A percentile compares a stretch with the other conserved stretches of the same genome.
phyloP scores from a whole-genome alignment of 441 rosid genomes.

The Erodium moschatum region DNA sequence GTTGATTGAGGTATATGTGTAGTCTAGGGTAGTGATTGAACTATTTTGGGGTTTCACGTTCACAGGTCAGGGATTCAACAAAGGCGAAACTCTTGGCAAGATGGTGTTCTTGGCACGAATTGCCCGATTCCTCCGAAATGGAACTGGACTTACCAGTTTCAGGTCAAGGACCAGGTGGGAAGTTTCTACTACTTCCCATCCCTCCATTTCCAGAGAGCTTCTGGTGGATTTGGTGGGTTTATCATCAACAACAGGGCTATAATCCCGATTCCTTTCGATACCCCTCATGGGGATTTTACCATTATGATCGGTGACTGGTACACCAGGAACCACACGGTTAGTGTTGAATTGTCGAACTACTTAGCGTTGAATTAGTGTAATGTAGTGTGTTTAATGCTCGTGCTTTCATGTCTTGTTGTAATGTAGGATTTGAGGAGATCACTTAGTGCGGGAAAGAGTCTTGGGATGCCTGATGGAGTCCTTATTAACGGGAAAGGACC shows the following conservation, averaged over 20 bases:
- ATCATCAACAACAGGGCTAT: constrained; percentile 69
- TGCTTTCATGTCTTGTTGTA: neutral
- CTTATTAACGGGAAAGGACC: neutral
- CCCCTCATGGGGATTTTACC: constrained; percentile 74
- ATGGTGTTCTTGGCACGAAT: neutral
- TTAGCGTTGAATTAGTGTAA: neutral
- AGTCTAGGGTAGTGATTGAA: neutral
- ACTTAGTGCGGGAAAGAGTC: neutral
- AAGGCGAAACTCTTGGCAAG: neutral
- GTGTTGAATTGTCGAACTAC: neutral
- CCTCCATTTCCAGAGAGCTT: constrained; percentile 2
- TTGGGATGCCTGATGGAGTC: neutral
- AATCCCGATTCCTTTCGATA: constrained; percentile 75
- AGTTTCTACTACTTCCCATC: constrained; percentile 1
- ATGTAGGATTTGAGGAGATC: neutral
- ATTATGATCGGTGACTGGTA: constrained; percentile 89
- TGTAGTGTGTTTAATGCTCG: neutral
- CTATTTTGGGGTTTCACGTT: neutral
- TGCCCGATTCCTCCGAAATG: neutral
- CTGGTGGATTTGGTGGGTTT: constrained; percentile 20
- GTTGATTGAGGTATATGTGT: neutral
- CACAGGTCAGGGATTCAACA: constrained; percentile 3
- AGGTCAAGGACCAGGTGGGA: neutral
- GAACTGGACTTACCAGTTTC: constrained; percentile 2
- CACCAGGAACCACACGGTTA: constrained; percentile 67